A percentile compares a stretch with the other conserved stretches of the same genome.
Evolutionary conservation across 768 basidiomycete genomes (phyloP).

Genomic region (Xerocomellus dryophilus): DNA sequence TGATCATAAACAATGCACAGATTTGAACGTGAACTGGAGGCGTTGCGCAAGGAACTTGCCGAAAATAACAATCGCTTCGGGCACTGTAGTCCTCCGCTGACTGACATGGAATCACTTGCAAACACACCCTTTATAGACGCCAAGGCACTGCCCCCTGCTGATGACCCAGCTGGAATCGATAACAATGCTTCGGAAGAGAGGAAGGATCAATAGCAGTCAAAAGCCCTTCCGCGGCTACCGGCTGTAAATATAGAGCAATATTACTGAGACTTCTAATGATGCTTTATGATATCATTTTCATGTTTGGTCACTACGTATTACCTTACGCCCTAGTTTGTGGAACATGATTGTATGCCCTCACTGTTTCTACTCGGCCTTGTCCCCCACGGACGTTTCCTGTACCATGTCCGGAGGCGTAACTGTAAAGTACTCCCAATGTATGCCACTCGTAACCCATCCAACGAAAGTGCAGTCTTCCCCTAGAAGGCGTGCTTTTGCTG

Average conservation of each 20-base stretch:
- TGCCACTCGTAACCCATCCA: slow-evolving; percentile 62
- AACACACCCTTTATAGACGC: slow-evolving; percentile 34
- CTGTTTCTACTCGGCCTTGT: background rate
- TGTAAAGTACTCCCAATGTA: slow-evolving; percentile 51
- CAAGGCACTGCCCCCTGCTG: slow-evolving; percentile 19
- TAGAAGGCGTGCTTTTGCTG: slow-evolving; percentile 47
- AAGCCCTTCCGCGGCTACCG: background rate
- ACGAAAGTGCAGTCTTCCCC: slow-evolving; percentile 47
- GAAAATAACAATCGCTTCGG: slow-evolving; percentile 58
- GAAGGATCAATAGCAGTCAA: slow-evolving; percentile 36
- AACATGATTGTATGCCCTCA: background rate
- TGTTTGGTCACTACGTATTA: slow-evolving; percentile 11
- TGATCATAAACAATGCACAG: slow-evolving; percentile 38
- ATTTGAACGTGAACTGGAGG: slow-evolving; percentile 90
- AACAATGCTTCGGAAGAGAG: slow-evolving; percentile 13
- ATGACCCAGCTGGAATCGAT: slow-evolving; percentile 16
- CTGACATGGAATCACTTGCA: slow-evolving; percentile 40
- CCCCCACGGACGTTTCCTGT: background rate
- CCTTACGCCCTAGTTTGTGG: background rate
- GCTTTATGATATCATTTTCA: slow-evolving; percentile 14
- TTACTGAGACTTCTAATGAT: slow-evolving; percentile 11
- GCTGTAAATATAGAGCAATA: slow-evolving; percentile 7
- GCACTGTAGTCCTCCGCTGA: slow-evolving; percentile 49
- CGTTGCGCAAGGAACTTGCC: slow-evolving; percentile 85
- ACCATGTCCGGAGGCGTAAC: slow-evolving; percentile 4